phyloP scores from a whole-genome alignment of 1,139 yeast species.

The Kodamaea fungicola region DNA sequence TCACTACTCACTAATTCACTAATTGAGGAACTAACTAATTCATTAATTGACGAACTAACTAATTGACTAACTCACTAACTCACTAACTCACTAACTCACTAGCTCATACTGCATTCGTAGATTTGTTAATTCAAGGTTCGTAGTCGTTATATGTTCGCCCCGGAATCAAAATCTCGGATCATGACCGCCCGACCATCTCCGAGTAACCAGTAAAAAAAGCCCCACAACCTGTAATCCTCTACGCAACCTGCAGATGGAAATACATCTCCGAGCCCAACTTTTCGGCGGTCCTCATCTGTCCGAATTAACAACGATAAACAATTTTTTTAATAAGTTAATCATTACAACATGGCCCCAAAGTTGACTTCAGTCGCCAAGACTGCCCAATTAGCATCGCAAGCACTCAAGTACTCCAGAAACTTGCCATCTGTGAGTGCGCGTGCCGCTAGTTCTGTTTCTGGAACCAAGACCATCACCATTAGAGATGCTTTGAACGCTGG shows the following conservation, averaged over 20 bases:
- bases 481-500: constrained; percentile 97
- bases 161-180: too few species aligned
- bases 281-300: constrained; percentile 16
- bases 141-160: too few species aligned
- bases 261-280: constrained; percentile 10
- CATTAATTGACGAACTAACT: too few species aligned
- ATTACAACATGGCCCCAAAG: constrained; percentile 22
- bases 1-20: too few species aligned
- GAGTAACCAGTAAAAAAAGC: neutral
- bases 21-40: too few species aligned
- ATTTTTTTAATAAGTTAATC: constrained; percentile 2
- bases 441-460: constrained; percentile 47
- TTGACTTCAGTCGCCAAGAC: constrained; percentile 45
- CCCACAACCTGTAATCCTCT: neutral
- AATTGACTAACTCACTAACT: too few species aligned
- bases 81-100: too few species aligned
- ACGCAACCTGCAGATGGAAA: neutral
- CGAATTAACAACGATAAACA: constrained; percentile 7
- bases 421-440: constrained; percentile 27
- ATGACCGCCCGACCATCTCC: too few species aligned
- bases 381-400: constrained; percentile 45
- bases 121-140: too few species aligned
- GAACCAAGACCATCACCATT: constrained; percentile 74
- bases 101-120: too few species aligned
- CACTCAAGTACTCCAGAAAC: constrained; percentile 25